These are phyloP conservation scores for Chaetomiaceae sp. DNA, from an alignment of 2,329 filamentous ascomycete species.

Conservation along the genomic window DNA sequence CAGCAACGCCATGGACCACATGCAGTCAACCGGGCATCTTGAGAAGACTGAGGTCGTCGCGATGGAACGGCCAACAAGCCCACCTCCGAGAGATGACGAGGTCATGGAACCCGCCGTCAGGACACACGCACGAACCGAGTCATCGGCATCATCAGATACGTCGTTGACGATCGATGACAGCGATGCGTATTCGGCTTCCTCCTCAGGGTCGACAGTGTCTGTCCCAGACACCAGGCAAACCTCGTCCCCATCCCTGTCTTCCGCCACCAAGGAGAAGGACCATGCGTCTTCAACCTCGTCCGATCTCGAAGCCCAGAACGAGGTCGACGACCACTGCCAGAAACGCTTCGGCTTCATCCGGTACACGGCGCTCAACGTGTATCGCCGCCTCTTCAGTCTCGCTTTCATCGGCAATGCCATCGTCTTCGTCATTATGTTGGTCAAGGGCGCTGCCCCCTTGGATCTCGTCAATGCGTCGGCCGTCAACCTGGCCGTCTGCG, in stretches of 20 bases:
- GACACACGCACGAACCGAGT: background rate
- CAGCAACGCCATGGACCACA: too few species aligned
- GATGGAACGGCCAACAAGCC: background rate
- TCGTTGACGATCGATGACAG: background rate
- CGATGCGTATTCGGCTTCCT: background rate
- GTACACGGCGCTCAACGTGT: conserved; percentile 46
- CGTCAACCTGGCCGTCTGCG: conserved; percentile 43
- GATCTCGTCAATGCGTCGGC: conserved; percentile 24
- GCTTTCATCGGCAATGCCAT: conserved; percentile 47
- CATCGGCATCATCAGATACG: background rate
- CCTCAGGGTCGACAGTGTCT: background rate
- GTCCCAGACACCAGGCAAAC: background rate
- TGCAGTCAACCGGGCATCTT: too few species aligned
- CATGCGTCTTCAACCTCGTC: background rate
- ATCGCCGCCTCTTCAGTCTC: conserved; percentile 52
- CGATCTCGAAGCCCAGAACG: conserved; percentile 22
- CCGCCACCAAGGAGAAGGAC: conserved; percentile 2
- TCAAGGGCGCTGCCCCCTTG: conserved; percentile 29
- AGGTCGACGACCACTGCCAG: conserved; percentile 13
- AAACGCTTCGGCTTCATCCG: conserved; percentile 30
- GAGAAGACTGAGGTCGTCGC: background rate
- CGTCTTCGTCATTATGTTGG: conserved; percentile 41
- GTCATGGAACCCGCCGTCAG: background rate
- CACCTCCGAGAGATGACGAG: background rate
- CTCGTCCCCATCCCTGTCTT: background rate